Evolutionary conservation across 352 stramenopile genomes (phyloP).

Genomic region (Phytophthora fragariae): DNA sequence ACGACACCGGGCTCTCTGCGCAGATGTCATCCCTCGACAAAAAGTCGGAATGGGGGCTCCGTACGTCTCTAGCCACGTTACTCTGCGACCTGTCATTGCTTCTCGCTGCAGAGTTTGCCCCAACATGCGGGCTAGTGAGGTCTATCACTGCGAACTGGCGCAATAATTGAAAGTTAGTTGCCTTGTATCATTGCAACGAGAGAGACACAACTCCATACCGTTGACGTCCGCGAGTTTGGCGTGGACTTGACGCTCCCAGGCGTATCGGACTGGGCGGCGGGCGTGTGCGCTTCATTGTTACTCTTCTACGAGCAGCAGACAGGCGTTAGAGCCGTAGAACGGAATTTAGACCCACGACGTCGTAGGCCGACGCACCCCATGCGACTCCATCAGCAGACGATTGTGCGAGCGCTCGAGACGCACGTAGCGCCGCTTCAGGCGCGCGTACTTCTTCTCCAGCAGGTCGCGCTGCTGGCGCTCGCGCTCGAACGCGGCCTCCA

Average conservation of each 20-base stretch:
- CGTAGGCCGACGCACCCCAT: slow-evolving; percentile 24
- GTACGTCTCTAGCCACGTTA: slow-evolving; percentile 16
- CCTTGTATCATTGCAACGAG: slow-evolving; percentile 2
- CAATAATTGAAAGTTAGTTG: slow-evolving; percentile 13
- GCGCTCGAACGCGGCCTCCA: slow-evolving; percentile 56
- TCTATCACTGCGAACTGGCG: slow-evolving; percentile 57
- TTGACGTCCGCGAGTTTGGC: slow-evolving; percentile 25
- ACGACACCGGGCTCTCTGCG: slow-evolving; percentile 60
- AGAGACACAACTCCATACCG: slow-evolving; percentile 17
- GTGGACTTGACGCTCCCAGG: slow-evolving; percentile 16
- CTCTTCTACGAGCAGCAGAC: slow-evolving; percentile 13
- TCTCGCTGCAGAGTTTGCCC: slow-evolving; percentile 1
- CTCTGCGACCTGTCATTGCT: slow-evolving; percentile 14
- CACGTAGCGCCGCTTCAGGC: slow-evolving; percentile 73
- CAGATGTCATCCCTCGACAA: slow-evolving; percentile 55
- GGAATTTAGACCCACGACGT: background rate
- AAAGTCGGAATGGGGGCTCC: background rate
- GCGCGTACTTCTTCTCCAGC: slow-evolving; percentile 75
- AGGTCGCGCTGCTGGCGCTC: slow-evolving; percentile 60
- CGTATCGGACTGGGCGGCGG: slow-evolving; percentile 8
- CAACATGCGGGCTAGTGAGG: slow-evolving; percentile 54
- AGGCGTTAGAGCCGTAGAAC: slow-evolving; percentile 3
- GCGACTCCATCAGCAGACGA: slow-evolving; percentile 46
- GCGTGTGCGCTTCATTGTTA: slow-evolving; percentile 3
- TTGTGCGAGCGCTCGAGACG: slow-evolving; percentile 63